These are phyloP conservation scores for Platanthera zijinensis DNA, from an alignment of 106 monocot species.

Conservation along the genomic window DNA sequence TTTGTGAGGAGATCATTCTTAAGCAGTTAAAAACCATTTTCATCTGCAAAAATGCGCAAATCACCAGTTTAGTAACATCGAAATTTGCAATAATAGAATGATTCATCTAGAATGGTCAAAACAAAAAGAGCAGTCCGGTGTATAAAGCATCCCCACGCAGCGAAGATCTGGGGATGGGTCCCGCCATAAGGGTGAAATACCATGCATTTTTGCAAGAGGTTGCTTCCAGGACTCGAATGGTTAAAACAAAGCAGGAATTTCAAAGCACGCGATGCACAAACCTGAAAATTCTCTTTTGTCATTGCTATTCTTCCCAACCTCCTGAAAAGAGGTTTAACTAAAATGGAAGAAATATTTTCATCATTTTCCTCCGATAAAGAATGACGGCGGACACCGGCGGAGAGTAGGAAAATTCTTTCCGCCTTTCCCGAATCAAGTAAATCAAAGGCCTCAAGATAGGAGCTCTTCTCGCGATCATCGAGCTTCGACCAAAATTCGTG, in stretches of 20 bases:
- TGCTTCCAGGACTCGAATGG: background rate
- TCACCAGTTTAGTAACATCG: background rate
- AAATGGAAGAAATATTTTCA: slow-evolving; percentile 40
- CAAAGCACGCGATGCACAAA: slow-evolving; percentile 8
- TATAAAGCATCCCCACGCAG: too few species aligned
- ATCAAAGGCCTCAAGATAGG: slow-evolving; percentile 57
- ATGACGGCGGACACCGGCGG: slow-evolving; percentile 9
- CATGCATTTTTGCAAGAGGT: too few species aligned
- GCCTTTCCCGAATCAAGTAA: slow-evolving; percentile 77
- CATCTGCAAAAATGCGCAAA: slow-evolving; percentile 33
- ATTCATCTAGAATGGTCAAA: background rate
- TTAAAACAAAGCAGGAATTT: background rate
- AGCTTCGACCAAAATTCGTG: slow-evolving; percentile 59
- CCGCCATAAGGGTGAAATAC: too few species aligned
- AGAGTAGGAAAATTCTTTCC: slow-evolving; percentile 46
- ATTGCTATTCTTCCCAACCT: slow-evolving; percentile 73
- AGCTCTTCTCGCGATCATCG: slow-evolving; percentile 31
- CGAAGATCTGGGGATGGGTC: too few species aligned
- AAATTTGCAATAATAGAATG: background rate
- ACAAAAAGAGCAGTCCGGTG: too few species aligned
- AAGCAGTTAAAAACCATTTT: slow-evolving; percentile 68
- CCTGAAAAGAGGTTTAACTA: slow-evolving; percentile 64
- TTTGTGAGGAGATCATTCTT: slow-evolving; percentile 40
- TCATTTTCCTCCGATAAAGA: slow-evolving; percentile 1
- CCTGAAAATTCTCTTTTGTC: slow-evolving; percentile 55